Percentiles rank a stretch among this genome's conserved stretches.
These are phyloP conservation scores for Halenospora varia DNA, from an alignment of 495 filamentous ascomycete genomes.

Conservation along the genomic window DNA sequence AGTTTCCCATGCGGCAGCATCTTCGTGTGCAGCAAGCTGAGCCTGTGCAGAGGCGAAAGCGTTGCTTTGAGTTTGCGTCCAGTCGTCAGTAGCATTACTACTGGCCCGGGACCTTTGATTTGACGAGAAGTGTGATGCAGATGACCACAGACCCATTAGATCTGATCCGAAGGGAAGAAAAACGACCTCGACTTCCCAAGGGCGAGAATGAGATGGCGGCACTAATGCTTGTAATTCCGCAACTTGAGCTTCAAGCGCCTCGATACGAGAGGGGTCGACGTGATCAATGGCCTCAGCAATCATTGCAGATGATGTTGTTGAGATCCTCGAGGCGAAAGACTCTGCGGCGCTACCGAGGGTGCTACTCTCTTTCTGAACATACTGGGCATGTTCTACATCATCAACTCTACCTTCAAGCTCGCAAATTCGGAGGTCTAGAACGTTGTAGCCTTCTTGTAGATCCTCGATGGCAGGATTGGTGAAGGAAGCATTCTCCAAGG, in stretches of 20 bases:
- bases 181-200: slow-evolving; percentile 66
- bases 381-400: slow-evolving; percentile 50
- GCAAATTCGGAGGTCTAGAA: slow-evolving; percentile 51
- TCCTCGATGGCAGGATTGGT: slow-evolving; percentile 52
- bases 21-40: slow-evolving; percentile 26
- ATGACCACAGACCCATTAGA: slow-evolving; percentile 59
- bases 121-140: slow-evolving; percentile 41
- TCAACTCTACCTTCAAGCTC: slow-evolving; percentile 59
- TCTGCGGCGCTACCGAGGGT: slow-evolving; percentile 27
- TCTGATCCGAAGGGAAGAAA: slow-evolving; percentile 59
- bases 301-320: slow-evolving; percentile 38
- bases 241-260: slow-evolving; percentile 52
- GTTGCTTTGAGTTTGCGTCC: slow-evolving; percentile 51
- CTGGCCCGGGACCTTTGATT: slow-evolving; percentile 38
- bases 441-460: slow-evolving; percentile 53
- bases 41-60: slow-evolving; percentile 38
- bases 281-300: slow-evolving; percentile 17
- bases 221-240: slow-evolving; percentile 49
- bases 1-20: slow-evolving; percentile 40
- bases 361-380: slow-evolving; percentile 40
- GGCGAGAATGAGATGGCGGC: slow-evolving; percentile 49
- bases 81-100: slow-evolving; percentile 42
- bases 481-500: slow-evolving; percentile 58
- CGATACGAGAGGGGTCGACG: slow-evolving; percentile 45
- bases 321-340: slow-evolving; percentile 36